Percentiles rank a stretch among this genome's conserved stretches.
These are phyloP conservation scores for Blastobotrys proliferans DNA, from an alignment of 1,139 yeast genomes.

Conservation along the genomic window DNA sequence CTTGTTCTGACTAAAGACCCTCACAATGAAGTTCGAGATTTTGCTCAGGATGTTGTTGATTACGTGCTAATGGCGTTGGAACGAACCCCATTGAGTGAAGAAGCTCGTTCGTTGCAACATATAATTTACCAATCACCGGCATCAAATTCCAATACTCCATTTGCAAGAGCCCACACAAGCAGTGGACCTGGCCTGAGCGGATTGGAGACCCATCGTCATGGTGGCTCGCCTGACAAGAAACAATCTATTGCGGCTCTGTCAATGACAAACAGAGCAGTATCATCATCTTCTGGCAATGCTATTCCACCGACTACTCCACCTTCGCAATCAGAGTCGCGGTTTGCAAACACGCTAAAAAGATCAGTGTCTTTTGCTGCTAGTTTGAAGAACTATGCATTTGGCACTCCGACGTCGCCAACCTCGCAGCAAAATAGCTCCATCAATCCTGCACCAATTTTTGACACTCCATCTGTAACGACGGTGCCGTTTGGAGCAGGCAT, in stretches of 20 bases:
- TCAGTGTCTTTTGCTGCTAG: slow-evolving; percentile 38
- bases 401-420: slow-evolving; percentile 19
- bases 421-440: neutral
- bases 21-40: slow-evolving; percentile 69
- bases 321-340: slow-evolving; percentile 12
- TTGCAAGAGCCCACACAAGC: neutral
- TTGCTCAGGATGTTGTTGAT: slow-evolving; percentile 75
- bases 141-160: neutral
- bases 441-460: slow-evolving; percentile 11
- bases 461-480: slow-evolving; percentile 23
- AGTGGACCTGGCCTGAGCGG: neutral
- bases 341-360: slow-evolving; percentile 30
- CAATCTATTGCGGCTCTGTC: too few relatives aligned
- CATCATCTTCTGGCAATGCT: too few relatives aligned
- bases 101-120: slow-evolving; percentile 18
- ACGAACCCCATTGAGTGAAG: slow-evolving; percentile 50
- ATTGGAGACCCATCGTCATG: neutral
- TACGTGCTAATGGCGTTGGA: slow-evolving; percentile 62
- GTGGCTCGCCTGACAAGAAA: neutral
- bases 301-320: neutral
- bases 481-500: slow-evolving; percentile 32
- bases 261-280: too few relatives aligned
- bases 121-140: neutral
- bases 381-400: slow-evolving; percentile 33
- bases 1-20: slow-evolving; percentile 86